Percentiles rank a stretch among this genome's conserved stretches.
phyloP scores from a whole-genome alignment of 352 stramenopile genomes.

The Blastocystis sp. region DNA sequence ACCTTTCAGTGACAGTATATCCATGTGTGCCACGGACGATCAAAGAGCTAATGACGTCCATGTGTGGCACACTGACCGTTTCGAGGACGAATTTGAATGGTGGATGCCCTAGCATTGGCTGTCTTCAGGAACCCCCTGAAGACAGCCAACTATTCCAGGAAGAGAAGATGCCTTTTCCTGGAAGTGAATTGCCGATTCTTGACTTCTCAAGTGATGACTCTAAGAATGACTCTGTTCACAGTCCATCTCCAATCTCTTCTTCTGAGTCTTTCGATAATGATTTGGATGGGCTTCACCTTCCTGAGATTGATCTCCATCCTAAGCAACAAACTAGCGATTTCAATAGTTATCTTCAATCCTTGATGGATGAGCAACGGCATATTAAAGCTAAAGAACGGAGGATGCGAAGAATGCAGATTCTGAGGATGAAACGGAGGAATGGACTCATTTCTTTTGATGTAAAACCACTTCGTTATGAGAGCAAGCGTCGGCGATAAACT shows the following conservation, averaged over 20 bases:
- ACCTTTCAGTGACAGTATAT: neutral
- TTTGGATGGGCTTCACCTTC: neutral
- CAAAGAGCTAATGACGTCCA: neutral
- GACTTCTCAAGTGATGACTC: neutral
- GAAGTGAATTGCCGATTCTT: neutral
- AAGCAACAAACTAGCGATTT: neutral
- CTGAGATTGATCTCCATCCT: neutral
- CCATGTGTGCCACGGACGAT: neutral
- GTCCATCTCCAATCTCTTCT: neutral
- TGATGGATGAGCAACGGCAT: neutral
- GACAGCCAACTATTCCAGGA: neutral
- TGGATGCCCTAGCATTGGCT: neutral
- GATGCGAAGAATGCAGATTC: conserved; percentile 17
- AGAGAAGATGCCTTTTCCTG: neutral
- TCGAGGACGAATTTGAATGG: neutral
- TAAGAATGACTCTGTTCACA: neutral
- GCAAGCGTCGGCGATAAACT: neutral
- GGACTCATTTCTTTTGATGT: conserved; percentile 15
- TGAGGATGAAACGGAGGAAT: conserved; percentile 13
- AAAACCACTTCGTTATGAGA: neutral
- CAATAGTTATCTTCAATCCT: neutral
- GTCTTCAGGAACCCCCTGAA: conserved; percentile 43
- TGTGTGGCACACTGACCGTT: neutral
- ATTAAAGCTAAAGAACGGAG: conserved; percentile 20
- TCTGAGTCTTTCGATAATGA: neutral